A percentile compares a stretch with the other conserved stretches of the same genome.
Evolutionary conservation across 805 yeast species (phyloP).

Genomic region (Starmerella stellata): DNA sequence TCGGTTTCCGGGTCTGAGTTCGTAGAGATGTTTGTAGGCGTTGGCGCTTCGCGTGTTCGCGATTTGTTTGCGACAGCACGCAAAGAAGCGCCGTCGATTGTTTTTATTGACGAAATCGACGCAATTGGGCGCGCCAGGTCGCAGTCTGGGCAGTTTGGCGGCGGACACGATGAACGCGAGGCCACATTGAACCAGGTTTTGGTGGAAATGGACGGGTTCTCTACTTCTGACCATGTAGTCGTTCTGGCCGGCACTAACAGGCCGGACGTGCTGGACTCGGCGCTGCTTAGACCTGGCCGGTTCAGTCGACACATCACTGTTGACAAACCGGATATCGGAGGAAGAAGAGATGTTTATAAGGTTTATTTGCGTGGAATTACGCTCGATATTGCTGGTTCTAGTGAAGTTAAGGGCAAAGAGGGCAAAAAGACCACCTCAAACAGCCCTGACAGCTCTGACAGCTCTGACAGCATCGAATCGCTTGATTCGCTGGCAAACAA

Average conservation of each 20-base stretch:
- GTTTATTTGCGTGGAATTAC: constrained; percentile 68
- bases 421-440: too few relatives aligned
- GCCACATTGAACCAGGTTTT: constrained; percentile 85
- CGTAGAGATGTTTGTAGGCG: constrained; percentile 98
- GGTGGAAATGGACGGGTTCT: constrained; percentile 98
- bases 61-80: constrained; percentile 85
- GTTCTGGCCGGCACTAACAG: constrained; percentile 96
- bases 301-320: constrained; percentile 84
- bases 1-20: constrained; percentile 96
- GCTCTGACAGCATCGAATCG: constrained; percentile 14
- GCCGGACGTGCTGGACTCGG: constrained; percentile 81
- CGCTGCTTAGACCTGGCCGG: constrained; percentile 91
- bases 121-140: constrained; percentile 96
- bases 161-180: constrained; percentile 93
- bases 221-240: constrained; percentile 76
- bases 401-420: too few relatives aligned
- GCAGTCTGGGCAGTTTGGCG: constrained; percentile 28
- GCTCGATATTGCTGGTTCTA: constrained; percentile 31
- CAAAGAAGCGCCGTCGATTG: constrained; percentile 82
- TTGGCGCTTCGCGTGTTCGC: constrained; percentile 95
- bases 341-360: constrained; percentile 77
- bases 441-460: too few relatives aligned
- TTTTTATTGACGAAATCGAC: constrained; percentile 97
- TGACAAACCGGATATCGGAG: constrained; percentile 88
- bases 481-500: constrained; percentile 55